Conservation (phyloP, 1,139 yeast species). For the Cylindricascospora bacillispora region DNA sequence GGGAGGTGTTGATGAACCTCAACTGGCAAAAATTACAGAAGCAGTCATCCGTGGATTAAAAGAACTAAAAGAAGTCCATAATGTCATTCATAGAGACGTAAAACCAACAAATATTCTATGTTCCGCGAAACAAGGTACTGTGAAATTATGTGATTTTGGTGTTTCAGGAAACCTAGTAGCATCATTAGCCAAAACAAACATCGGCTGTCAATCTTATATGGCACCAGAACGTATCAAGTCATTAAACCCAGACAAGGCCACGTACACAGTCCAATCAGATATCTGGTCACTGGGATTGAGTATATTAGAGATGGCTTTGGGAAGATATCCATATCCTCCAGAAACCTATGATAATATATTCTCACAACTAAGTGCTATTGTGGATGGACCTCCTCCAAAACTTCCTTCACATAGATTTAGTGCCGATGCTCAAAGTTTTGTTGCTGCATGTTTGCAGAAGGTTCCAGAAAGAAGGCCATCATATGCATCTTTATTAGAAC, state of each 20-base stretch:
- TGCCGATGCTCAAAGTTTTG: constrained; percentile 71
- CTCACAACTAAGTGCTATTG: constrained; percentile 88
- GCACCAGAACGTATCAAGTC: constrained; percentile 93
- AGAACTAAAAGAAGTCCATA: constrained; percentile 76
- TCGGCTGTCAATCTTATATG: constrained; percentile 98
- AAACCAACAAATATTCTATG: constrained; percentile 92
- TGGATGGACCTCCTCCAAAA: constrained; percentile 89
- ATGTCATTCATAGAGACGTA: constrained; percentile 92
- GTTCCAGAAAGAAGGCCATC: constrained; percentile 76
- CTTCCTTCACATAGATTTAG: constrained; percentile 49
- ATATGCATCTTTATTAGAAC: constrained; percentile 58
- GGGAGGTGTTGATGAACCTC: constrained; percentile 70
- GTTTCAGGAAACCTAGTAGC: constrained; percentile 94
- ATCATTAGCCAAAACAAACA: constrained; percentile 87
- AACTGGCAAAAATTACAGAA: constrained; percentile 70
- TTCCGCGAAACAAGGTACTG: constrained; percentile 62
- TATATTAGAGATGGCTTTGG: constrained; percentile 78
- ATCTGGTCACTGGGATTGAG: constrained; percentile 93
- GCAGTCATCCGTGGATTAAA: constrained; percentile 73
- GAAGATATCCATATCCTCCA: constrained; percentile 90
- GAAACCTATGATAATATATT: constrained; percentile 85
- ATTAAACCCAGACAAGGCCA: constrained; percentile 47
- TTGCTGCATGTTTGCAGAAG: constrained; percentile 66
- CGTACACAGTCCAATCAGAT: constrained; percentile 91
- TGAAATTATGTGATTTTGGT: constrained; percentile 92